phyloP scores from a whole-genome alignment of 805 yeast species.

The Suhomyces sp. region DNA sequence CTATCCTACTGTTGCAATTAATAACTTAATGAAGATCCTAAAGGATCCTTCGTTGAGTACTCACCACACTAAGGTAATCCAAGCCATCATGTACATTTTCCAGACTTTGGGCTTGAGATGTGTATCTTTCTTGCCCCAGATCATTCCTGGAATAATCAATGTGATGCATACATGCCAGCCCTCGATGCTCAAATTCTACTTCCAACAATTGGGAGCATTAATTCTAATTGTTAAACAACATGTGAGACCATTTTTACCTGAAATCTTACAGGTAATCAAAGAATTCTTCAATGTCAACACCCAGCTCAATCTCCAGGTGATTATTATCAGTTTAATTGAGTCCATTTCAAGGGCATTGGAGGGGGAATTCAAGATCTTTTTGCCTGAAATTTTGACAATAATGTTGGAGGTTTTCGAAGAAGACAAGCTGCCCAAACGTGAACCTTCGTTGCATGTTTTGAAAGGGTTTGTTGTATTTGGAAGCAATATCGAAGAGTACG shows the following conservation, averaged over 20 bases:
- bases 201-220: slow-evolving; percentile 80
- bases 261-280: slow-evolving; percentile 69
- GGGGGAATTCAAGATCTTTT: slow-evolving; percentile 84
- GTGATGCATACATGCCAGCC: slow-evolving; percentile 84
- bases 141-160: slow-evolving; percentile 79
- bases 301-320: slow-evolving; percentile 63
- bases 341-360: slow-evolving; percentile 82
- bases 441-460: slow-evolving; percentile 69
- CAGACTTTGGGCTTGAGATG: slow-evolving; percentile 85
- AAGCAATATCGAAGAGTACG: slow-evolving; percentile 80
- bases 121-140: slow-evolving; percentile 82
- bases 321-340: slow-evolving; percentile 77
- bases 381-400: slow-evolving; percentile 74
- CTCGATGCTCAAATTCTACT: slow-evolving; percentile 78
- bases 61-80: slow-evolving; percentile 91
- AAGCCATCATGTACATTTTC: slow-evolving; percentile 88
- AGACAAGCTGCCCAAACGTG: slow-evolving; percentile 58
- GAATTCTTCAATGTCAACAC: slow-evolving; percentile 58
- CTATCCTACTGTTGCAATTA: slow-evolving; percentile 91
- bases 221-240: slow-evolving; percentile 85
- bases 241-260: slow-evolving; percentile 75
- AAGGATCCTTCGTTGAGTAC: slow-evolving; percentile 80
- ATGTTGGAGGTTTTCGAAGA: slow-evolving; percentile 74
- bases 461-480: slow-evolving; percentile 86
- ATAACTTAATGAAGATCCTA: slow-evolving; percentile 75